phyloP scores from a whole-genome alignment of 257 asterid species.

The Haberlea rhodopensis region DNA sequence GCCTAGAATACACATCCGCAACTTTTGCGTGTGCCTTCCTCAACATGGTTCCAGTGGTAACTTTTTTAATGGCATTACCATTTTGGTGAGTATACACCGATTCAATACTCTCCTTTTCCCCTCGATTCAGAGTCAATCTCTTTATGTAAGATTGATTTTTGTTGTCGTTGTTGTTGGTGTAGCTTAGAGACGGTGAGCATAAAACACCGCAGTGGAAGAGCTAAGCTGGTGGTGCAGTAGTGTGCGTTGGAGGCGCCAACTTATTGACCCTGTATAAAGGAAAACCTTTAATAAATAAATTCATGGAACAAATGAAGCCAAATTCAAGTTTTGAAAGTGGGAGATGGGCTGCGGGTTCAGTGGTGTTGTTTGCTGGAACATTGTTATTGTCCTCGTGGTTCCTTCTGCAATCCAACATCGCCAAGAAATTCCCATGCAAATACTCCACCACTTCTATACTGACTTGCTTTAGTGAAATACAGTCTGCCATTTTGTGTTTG shows the following conservation, averaged over 20 bases:
- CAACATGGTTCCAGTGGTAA: slow-evolving; percentile 61
- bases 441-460: slow-evolving; percentile 70
- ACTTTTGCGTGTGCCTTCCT: slow-evolving; percentile 70
- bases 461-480: slow-evolving; percentile 65
- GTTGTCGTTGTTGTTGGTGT: slow-evolving; percentile 11
- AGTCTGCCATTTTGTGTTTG: slow-evolving; percentile 48
- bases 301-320: slow-evolving; percentile 16
- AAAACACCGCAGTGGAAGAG: slow-evolving; percentile 48
- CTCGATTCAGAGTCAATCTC: no score
- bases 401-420: slow-evolving; percentile 52
- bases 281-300: slow-evolving; percentile 33
- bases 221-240: slow-evolving; percentile 59
- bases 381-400: slow-evolving; percentile 75
- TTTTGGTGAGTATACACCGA: slow-evolving; percentile 42
- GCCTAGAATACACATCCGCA: slow-evolving; percentile 69
- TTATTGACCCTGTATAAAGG: slow-evolving; percentile 50
- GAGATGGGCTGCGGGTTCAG: slow-evolving; percentile 56
- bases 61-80: slow-evolving; percentile 69
- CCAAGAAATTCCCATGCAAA: slow-evolving; percentile 60
- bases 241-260: slow-evolving; percentile 64
- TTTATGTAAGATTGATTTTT: no score
- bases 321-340: slow-evolving; percentile 19
- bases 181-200: slow-evolving; percentile 54
- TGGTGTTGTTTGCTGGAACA: slow-evolving; percentile 57
- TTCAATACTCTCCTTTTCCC: neutral